phyloP scores from a whole-genome alignment of 2,329 filamentous ascomycete species.

The Colletotrichum cereale region DNA sequence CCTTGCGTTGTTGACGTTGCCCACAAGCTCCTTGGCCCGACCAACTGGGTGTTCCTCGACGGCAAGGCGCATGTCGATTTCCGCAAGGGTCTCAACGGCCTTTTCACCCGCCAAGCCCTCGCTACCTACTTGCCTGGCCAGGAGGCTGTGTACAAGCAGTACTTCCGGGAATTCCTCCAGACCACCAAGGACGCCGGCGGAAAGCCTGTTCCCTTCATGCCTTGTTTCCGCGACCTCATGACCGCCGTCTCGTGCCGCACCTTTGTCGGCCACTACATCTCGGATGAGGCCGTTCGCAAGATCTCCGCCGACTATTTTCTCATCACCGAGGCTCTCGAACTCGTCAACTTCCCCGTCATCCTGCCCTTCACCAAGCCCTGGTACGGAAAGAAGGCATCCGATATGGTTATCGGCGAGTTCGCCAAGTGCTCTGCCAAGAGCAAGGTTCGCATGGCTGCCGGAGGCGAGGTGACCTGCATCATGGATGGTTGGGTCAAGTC shows the following conservation, averaged over 20 bases:
- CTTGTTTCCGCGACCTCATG: constrained; percentile 92
- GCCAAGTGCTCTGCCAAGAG: constrained; percentile 92
- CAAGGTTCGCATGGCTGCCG: constrained; percentile 90
- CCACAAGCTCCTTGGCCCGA: constrained; percentile 89
- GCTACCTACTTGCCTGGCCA: constrained; percentile 91
- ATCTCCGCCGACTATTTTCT: constrained; percentile 97
- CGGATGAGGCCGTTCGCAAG: constrained; percentile 89
- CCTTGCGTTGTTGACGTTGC: constrained; percentile 96
- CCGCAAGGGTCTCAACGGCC: constrained; percentile 93
- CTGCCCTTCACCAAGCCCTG: constrained; percentile 94
- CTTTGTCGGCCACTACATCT: constrained; percentile 97
- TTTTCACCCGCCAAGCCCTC: constrained; percentile 93
- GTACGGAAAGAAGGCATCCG: constrained; percentile 96
- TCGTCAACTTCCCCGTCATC: constrained; percentile 99
- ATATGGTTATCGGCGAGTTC: constrained; percentile 92
- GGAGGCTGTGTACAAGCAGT: constrained; percentile 90
- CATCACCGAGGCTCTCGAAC: constrained; percentile 93
- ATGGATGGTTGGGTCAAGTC: constrained; percentile 94
- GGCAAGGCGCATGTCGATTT: constrained; percentile 96
- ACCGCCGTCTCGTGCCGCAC: constrained; percentile 94
- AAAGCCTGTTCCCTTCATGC: constrained; percentile 89
- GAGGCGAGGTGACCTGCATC: constrained; percentile 89
- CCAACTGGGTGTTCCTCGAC: constrained; percentile 98
- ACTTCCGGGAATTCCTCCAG: constrained; percentile 83
- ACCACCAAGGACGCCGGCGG: constrained; percentile 79